Base-by-base conservation (phyloP, 768 basidiomycete genomes). In the Hypholoma fasciculare region DNA sequence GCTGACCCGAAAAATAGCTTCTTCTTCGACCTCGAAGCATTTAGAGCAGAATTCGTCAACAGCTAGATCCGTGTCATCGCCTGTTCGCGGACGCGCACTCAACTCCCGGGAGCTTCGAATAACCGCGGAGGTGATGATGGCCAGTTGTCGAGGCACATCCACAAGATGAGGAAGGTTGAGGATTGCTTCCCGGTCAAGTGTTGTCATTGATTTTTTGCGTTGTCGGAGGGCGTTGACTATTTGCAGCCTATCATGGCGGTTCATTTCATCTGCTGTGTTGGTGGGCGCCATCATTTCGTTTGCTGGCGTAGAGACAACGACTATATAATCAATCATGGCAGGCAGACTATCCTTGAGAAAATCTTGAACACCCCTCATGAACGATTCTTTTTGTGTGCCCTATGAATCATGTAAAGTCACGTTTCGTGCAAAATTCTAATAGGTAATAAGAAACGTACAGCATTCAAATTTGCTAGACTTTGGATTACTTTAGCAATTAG, bases 401-500 rank as follows among this genome's bases (percentile, higher is more conserved):
- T 90, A 54, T 27, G 44, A 48, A 53, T 20, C 34, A 38, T 42
- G 51, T 30, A 38, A 56, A 11, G 20, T 43, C 55, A 36, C 23
- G 34, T 5, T 51, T 38, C 37, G 7, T 23, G 39, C 37, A 39
- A 52, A 47, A 12, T 52, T 3, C 37, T 38, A 27, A 49, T 16
- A 57, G 27, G 37, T 20, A 20, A 14, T 5, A 5, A 42, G 13
- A 17, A 16, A 74, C 87, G 63, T 68, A 89, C 90, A 7, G 82
- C 71, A 62, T 91, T 93, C 54, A 95, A 75, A 70, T 96, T 96
- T 5, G 94, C 94, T 40, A 95, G 76, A 63, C 89, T 94, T 71
- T 94, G 92, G 17, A 96, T 82, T n/a, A 89, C 90, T 71, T 93
- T 94, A 7, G 92, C 93, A 53, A 96, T 86, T 62, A 92, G 69